These are phyloP conservation scores for Oryza longistaminata DNA, from an alignment of 176 grass and related monocot genomes.

Conservation along the genomic window DNA sequence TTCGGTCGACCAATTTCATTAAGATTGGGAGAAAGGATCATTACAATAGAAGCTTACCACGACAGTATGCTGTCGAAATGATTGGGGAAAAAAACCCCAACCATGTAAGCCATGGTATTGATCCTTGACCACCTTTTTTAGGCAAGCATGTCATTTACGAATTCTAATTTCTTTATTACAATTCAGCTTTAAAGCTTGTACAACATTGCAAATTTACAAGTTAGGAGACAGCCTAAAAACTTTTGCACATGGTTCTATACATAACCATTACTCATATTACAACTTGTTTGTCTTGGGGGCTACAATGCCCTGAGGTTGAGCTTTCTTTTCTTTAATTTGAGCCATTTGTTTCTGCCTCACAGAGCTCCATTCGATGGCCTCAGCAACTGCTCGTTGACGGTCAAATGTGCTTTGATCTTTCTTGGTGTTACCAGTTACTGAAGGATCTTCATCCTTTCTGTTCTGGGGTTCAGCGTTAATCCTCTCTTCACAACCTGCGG, in stretches of 20 bases:
- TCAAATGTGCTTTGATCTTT: slow-evolving; percentile 34
- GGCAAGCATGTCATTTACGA: slow-evolving; percentile 29
- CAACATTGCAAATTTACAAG: slow-evolving; percentile 28
- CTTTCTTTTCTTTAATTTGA: slow-evolving; percentile 40
- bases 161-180: slow-evolving; percentile 31
- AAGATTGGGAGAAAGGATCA: too few species aligned
- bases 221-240: slow-evolving; percentile 19
- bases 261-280: slow-evolving; percentile 14
- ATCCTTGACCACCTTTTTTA: slow-evolving; percentile 4
- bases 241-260: not conserved
- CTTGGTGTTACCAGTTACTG: slow-evolving; percentile 8
- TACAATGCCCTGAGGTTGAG: slow-evolving; percentile 23
- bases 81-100: too few species aligned
- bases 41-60: too few species aligned
- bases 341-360: slow-evolving; percentile 47
- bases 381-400: slow-evolving; percentile 49
- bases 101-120: slow-evolving; percentile 20
- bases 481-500: slow-evolving; percentile 30
- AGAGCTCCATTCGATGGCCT: slow-evolving; percentile 64
- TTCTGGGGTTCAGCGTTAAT: not conserved
- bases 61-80: too few species aligned
- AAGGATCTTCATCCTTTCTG: slow-evolving; percentile 28
- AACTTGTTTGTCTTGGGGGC: slow-evolving; percentile 24
- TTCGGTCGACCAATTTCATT: too few species aligned
- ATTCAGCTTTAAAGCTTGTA: not conserved